Evolutionary conservation across 805 yeast genomes (phyloP), one percentile per base, ranked within the genome.

Genomic region (Yamadazyma sp.): DNA sequence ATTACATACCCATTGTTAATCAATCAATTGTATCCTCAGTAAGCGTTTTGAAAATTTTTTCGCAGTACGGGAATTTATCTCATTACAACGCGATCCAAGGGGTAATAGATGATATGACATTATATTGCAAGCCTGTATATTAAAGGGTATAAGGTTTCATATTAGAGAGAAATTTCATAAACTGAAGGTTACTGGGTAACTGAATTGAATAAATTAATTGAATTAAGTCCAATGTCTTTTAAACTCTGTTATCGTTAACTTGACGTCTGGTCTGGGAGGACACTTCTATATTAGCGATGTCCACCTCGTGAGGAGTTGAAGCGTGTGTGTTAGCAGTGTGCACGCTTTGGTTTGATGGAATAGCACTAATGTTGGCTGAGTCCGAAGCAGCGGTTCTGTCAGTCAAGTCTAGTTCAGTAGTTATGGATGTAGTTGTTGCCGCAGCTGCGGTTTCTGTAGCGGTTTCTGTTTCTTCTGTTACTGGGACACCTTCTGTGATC

Each of bases 251-350:
- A 15, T 22, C 35, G 13, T 24, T 30, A 19, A 30, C 31, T 11
- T 36, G 20, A 8, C 33, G 17, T 24, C 24, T 29, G 6, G 30
- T 25, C 20, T 36, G 31, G 6, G n/a, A n/a, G n/a, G 40, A 36
- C n/a, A 36, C 22, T 9, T 14, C 11, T 8, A 35, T 12, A 14
- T 13, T 37, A 7, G 40, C 25, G 10, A 28, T 30, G 6, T 30
- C 34, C 6, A 24, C 32, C 14, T 27, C 38, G 8, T 19, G 15
- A 18, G 25, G 25, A 20, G 17, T 12, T 14, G 28, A 8, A 20
- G 16, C 18, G 14, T 37, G 37, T 12, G 28, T 12, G 10, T 6
- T 23, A 12, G 46, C 46, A 2, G 46, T 42, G 18, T 42, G 46
- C 4, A 42, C 38, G 23, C 42, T 38, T 16, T 37, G 37, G 25